Conservation (phyloP, 768 basidiomycete genomes). For the Boletus tomentosulus region DNA sequence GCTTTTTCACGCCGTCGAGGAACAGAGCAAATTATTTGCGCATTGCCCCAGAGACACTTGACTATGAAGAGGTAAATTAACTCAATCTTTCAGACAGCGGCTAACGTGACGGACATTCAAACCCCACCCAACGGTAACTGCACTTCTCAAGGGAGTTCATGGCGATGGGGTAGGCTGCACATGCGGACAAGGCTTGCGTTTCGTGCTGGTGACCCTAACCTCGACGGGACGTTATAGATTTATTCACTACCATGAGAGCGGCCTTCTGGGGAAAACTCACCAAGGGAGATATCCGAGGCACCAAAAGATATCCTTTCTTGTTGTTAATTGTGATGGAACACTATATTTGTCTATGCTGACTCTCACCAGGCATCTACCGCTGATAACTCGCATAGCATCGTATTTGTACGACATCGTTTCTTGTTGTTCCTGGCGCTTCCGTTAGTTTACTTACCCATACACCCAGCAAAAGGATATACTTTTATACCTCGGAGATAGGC, state of each 20-base stretch:
- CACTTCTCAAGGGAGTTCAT: constrained; percentile 3
- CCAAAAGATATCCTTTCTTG: constrained; percentile 23
- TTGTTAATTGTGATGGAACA: constrained; percentile 30
- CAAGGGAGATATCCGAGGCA: constrained; percentile 8
- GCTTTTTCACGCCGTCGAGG: constrained; percentile 13
- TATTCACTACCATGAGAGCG: constrained; percentile 9
- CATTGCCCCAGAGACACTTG: constrained; percentile 5
- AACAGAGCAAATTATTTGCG: neutral
- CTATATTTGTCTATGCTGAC: constrained; percentile 26
- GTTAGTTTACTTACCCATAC: constrained; percentile 1
- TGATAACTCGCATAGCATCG: constrained; percentile 8
- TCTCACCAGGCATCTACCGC: constrained; percentile 16
- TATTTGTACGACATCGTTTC: constrained; percentile 28
- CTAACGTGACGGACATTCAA: constrained; percentile 8
- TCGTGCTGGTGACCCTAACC: constrained; percentile 14
- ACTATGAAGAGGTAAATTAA: constrained; percentile 32
- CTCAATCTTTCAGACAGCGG: constrained; percentile 13
- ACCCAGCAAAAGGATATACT: neutral
- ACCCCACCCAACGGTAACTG: constrained; percentile 15
- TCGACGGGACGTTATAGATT: constrained; percentile 5
- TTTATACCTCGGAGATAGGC: neutral
- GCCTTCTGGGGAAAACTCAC: constrained; percentile 9
- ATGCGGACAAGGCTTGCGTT: constrained; percentile 8
- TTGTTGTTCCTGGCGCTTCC: constrained; percentile 22
- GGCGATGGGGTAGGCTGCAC: constrained; percentile 1